Base-by-base conservation (phyloP, 306 rosid species). In the Inga laurina region DNA sequence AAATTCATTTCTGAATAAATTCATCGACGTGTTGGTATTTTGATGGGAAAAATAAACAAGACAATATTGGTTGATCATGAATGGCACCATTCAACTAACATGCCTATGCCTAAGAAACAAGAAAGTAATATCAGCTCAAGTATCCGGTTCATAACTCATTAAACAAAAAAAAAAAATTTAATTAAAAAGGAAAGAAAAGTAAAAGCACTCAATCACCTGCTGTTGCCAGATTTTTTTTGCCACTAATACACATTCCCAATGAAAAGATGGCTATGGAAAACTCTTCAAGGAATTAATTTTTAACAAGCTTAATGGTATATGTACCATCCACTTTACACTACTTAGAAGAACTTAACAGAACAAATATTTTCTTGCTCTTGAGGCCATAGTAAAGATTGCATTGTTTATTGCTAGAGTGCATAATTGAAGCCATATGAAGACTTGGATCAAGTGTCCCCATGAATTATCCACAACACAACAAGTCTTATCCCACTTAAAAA, bases 141-240 rank as follows among this genome's bases (percentile, higher is more conserved):
- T 39, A 74, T 52, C 54, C 62, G 24, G 64, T 46, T 44, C 82
- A 61, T 35, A 79, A 61, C 43, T 51, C 65, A 52, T 49, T 30
- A 43, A 75, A 48, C 19, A 48, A 48, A 48, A 2, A 48, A 34
- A 16, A 51, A 2, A 16, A 27, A 0, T 27, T 8, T 21, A 6
- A 34, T 15, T 22, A 75, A 14, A 75, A 49, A 49, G 49, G 16
- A 74, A 74, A 30, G 30, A 30, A 61, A 16, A 54, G 57, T 71
- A 82, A 85, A 78, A 37, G 56, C 70, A 73, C 76, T 22, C 81
- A 66, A 65, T 30, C 32, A 73, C 56, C 51, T 77, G 57, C 74
- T n/a, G 48, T 74, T 14, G 30, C 49, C 18, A 3, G 45, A 13
- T 52, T 52, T 34, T 48, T 59, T 59, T 59, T n/a, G 32, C 30